These are phyloP conservation scores for Drechslerella dactyloides DNA, from an alignment of 2,329 filamentous ascomycete genomes.

Conservation along the genomic window DNA sequence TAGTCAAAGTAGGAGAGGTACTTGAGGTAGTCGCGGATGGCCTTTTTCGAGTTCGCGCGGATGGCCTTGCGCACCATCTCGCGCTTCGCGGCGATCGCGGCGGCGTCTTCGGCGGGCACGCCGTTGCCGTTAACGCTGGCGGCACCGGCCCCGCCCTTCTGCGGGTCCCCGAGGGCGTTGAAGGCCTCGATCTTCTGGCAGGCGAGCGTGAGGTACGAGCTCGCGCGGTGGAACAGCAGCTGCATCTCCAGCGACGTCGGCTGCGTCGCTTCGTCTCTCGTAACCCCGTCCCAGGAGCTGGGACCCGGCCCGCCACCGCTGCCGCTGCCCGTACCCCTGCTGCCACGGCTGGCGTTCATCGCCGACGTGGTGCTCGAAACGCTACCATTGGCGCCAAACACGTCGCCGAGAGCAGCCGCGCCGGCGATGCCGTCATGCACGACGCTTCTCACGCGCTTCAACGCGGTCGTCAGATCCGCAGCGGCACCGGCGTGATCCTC, in stretches of 20 bases:
- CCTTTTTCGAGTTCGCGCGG: slow-evolving; percentile 75
- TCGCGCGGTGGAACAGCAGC: slow-evolving; percentile 76
- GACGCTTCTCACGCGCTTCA: slow-evolving; percentile 65
- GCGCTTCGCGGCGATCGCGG: slow-evolving; percentile 56
- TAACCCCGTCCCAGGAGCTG: slow-evolving; percentile 57
- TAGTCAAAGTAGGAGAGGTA: slow-evolving; percentile 80
- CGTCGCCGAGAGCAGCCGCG: slow-evolving; percentile 62
- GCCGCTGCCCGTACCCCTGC: slow-evolving; percentile 56
- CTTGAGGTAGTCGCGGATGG: slow-evolving; percentile 74
- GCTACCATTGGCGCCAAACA: slow-evolving; percentile 50
- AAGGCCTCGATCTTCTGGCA: slow-evolving; percentile 56
- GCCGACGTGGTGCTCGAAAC: slow-evolving; percentile 5
- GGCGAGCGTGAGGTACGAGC: slow-evolving; percentile 74
- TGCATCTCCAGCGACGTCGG: slow-evolving; percentile 77
- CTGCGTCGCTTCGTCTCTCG: slow-evolving; percentile 66
- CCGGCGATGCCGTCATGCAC: slow-evolving; percentile 60
- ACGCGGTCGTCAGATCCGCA: slow-evolving; percentile 72
- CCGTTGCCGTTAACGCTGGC: slow-evolving; percentile 51
- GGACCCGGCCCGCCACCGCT: slow-evolving; percentile 44
- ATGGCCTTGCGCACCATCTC: slow-evolving; percentile 72
- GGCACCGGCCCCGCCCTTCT: slow-evolving; percentile 56
- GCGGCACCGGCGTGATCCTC: slow-evolving; percentile 73
- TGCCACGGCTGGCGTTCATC: slow-evolving; percentile 31
- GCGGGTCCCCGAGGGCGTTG: slow-evolving; percentile 55
- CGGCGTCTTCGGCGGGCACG: slow-evolving; percentile 1